phyloP scores from a whole-genome alignment of 202 grass and related monocot species.

The Zoysia matrella region DNA sequence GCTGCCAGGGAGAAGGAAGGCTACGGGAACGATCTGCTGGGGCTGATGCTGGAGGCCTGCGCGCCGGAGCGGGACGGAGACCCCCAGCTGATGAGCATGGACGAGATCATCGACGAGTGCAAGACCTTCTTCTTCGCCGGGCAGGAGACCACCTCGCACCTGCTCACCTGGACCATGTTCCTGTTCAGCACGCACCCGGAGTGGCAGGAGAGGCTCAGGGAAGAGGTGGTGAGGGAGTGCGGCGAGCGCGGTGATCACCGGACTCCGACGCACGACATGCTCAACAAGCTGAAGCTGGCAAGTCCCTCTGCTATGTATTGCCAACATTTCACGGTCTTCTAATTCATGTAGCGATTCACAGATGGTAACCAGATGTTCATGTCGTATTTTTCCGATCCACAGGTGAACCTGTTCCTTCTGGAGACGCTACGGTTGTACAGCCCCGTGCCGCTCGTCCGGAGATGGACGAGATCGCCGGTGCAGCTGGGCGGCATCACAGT shows the following conservation, averaged over 20 bases:
- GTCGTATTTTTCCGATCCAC: neutral
- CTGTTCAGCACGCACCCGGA: too few species aligned
- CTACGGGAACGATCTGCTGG: constrained; percentile 44
- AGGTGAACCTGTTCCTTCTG: constrained; percentile 49
- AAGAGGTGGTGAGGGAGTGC: constrained; percentile 44
- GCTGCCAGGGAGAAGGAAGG: constrained; percentile 9
- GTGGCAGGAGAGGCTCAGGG: constrained; percentile 52
- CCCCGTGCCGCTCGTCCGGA: constrained; percentile 23
- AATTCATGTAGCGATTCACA: neutral
- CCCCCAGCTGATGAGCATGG: constrained; percentile 30
- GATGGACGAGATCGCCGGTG: constrained; percentile 9
- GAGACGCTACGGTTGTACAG: constrained; percentile 50
- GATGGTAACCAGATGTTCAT: neutral
- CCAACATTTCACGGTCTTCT: neutral
- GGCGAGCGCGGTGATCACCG: neutral
- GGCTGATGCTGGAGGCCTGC: constrained; percentile 54
- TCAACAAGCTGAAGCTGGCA: constrained; percentile 54
- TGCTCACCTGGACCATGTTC: constrained; percentile 30
- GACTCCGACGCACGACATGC: constrained; percentile 32
- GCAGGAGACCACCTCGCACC: constrained; percentile 62
- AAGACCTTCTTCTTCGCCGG: constrained; percentile 57
- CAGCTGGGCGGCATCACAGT: constrained; percentile 44
- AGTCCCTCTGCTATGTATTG: neutral
- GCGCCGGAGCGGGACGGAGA: neutral
- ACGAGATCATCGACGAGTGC: constrained; percentile 57